phyloP scores from a whole-genome alignment of 2,329 filamentous ascomycete species.

The Hirsutella thompsonii region DNA sequence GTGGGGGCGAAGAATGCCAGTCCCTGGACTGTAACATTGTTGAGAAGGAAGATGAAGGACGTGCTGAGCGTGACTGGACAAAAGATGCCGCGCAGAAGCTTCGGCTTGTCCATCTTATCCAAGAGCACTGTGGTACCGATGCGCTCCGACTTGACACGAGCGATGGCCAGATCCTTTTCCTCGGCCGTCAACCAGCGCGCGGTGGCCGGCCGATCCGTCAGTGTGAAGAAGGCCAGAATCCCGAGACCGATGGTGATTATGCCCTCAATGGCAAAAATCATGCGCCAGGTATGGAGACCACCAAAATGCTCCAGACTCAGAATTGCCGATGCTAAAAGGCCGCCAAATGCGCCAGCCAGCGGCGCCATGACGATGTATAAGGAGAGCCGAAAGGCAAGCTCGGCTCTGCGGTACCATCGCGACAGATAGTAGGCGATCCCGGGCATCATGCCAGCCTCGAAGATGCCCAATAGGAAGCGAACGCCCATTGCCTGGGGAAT shows the following conservation, averaged over 20 bases:
- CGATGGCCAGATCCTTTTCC: constrained; percentile 54
- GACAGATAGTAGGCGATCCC: constrained; percentile 64
- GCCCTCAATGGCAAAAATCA: constrained; percentile 61
- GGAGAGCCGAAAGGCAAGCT: constrained; percentile 53
- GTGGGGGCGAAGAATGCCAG: constrained; percentile 58
- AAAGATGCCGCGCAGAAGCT: constrained; percentile 48
- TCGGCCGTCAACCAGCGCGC: constrained; percentile 52
- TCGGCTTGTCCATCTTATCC: constrained; percentile 46
- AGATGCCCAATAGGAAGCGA: constrained; percentile 53
- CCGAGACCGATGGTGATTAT: constrained; percentile 41
- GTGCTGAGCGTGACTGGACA: constrained; percentile 47
- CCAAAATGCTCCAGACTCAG: constrained; percentile 47
- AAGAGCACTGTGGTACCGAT: constrained; percentile 49
- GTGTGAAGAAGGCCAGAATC: constrained; percentile 47
- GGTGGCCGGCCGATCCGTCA: constrained; percentile 57
- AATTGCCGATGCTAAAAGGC: constrained; percentile 52
- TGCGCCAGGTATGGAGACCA: constrained; percentile 44
- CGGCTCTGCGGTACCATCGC: constrained; percentile 57
- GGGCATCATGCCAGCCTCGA: constrained; percentile 63
- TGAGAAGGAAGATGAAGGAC: constrained; percentile 45
- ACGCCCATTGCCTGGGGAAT: constrained; percentile 41
- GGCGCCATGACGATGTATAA: constrained; percentile 61
- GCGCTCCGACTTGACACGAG: constrained; percentile 56
- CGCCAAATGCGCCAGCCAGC: constrained; percentile 58
- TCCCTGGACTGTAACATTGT: constrained; percentile 61